Evolutionary conservation across 768 basidiomycete genomes (phyloP), one percentile per base, ranked within the genome.

Genomic region (Mycena galericulata): DNA sequence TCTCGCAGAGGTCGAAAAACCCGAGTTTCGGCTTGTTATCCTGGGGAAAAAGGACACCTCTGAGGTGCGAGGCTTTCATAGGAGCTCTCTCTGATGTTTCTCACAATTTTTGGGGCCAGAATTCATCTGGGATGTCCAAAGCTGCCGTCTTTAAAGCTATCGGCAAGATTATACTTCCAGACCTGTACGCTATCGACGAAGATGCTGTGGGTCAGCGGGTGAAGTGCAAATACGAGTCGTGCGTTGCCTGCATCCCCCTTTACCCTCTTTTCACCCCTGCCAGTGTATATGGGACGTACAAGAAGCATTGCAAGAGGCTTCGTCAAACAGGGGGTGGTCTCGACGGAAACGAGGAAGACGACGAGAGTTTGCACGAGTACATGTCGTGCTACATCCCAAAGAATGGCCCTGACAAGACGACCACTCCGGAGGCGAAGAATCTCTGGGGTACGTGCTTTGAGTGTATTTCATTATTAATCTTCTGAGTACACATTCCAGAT

Each of bases 361-460:
- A 54, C 9, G 51, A 62, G 14, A 24, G 45, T 9, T n/a, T 34
- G 45, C 45, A 60, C 20, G 58, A 60, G 41, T 68, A 53, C 46
- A 41, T 60, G 41, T 24, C 38, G 10, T 68, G 36, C 58, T 69
- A 69, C 40, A 65, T 69, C 32, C 63, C 45, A 1, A 10, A 46
- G 4, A 54, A 36, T 14, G 73, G 73, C 15, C 72, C 74, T 26
- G 61, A 73, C 36, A 53, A 34, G 10, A 68, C 30, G 26, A 74
- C 74, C 17, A 34, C 63, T 30, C 43, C 36, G 7, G 45, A 60
- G 22, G 73, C 73, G 7, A 18, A 29, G 20, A 79, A 78, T 54
- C 41, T 78, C 12, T 79, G 78, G 78, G 62, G 76, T 79, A 54
- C 17, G 36, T 12, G 59, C 29, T 15, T 4, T 46, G 2, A 59